Conservation (phyloP, 2,329 filamentous ascomycete genomes). For the Lachnellula suecica region DNA sequence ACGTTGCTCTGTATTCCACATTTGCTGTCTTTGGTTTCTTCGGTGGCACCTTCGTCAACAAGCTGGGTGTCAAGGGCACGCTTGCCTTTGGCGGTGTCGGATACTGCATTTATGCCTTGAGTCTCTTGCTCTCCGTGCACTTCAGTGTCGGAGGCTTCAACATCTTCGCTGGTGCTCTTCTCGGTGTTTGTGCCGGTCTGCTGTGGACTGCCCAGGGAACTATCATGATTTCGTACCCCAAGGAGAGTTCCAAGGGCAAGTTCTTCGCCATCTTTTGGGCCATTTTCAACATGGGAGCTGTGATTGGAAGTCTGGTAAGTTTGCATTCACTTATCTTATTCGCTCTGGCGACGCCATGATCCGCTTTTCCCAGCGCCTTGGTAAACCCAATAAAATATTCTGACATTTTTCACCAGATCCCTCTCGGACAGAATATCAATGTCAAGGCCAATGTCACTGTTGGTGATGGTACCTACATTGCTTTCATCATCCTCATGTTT, state of each 20-base stretch:
- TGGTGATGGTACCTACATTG: constrained; percentile 81
- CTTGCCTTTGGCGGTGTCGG: constrained; percentile 73
- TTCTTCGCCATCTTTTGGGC: constrained; percentile 94
- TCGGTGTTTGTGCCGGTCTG: constrained; percentile 76
- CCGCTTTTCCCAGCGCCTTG: too few relatives aligned
- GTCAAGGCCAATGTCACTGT: constrained; percentile 49
- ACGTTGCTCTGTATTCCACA: constrained; percentile 47
- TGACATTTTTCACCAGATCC: constrained; percentile 47
- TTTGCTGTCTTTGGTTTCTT: constrained; percentile 64
- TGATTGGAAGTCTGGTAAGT: constrained; percentile 70
- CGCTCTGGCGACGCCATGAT: too few relatives aligned
- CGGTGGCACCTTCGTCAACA: constrained; percentile 77
- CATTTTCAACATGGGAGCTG: constrained; percentile 90
- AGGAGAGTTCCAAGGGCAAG: constrained; percentile 77
- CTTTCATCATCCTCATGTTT: constrained; percentile 82
- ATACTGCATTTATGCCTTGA: constrained; percentile 72
- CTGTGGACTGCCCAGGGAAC: constrained; percentile 82
- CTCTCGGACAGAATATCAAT: constrained; percentile 71
- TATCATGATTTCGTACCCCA: constrained; percentile 88
- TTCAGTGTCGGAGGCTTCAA: constrained; percentile 67
- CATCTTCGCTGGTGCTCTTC: constrained; percentile 72
- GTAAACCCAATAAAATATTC: too few relatives aligned
- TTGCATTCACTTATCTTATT: background rate
- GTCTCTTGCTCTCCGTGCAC: constrained; percentile 71
- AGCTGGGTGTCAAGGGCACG: constrained; percentile 66